phyloP scores from a whole-genome alignment of 2,329 filamentous ascomycete genomes.

The Penicillium sp. region DNA sequence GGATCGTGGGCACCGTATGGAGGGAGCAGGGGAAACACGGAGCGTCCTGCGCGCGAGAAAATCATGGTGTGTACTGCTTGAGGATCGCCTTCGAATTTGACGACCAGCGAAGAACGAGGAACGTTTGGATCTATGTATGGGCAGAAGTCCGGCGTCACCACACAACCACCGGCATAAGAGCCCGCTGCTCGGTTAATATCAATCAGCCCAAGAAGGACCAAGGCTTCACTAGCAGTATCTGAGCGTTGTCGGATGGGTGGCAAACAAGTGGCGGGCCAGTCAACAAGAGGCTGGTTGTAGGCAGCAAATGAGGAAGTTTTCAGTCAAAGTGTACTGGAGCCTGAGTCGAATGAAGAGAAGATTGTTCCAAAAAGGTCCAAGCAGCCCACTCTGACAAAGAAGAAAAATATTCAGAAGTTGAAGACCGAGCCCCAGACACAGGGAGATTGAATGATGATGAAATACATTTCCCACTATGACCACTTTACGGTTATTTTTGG shows the following conservation, averaged over 20 bases:
- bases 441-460: constrained; percentile 1
- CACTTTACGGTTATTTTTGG: neutral
- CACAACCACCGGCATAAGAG: too few species aligned
- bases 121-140: neutral
- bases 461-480: constrained; percentile 4
- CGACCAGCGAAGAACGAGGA: constrained; percentile 3
- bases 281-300: neutral
- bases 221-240: too few species aligned
- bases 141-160: neutral
- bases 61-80: constrained; percentile 20
- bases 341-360: neutral
- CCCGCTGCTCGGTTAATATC: too few species aligned
- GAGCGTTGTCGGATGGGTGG: too few species aligned
- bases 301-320: neutral
- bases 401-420: neutral
- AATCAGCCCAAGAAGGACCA: too few species aligned
- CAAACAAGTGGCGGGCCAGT: neutral
- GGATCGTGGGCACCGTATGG: constrained; percentile 38
- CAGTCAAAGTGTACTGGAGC: too few species aligned
- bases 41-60: constrained; percentile 28
- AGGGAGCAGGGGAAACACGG: constrained; percentile 36
- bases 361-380: neutral
- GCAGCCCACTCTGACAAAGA: neutral
- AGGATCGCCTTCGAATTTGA: neutral
- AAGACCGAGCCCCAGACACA: neutral